Evolutionary conservation across 495 filamentous ascomycete species (phyloP).

Genomic region (Bombardia bombarda): DNA sequence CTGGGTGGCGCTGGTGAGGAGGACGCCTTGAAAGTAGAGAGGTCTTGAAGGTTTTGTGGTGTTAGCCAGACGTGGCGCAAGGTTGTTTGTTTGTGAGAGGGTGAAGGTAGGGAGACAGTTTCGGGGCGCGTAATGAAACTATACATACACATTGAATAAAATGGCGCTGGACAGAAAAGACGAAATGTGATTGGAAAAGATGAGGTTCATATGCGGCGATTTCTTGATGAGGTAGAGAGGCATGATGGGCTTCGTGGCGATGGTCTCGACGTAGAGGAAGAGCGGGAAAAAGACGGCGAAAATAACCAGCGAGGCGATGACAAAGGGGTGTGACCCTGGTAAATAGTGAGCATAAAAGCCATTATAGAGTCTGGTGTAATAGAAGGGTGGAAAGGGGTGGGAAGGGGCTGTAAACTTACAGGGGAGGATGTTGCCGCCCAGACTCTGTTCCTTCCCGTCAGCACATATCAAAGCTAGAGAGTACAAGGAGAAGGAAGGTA

Average conservation of each 20-base stretch:
- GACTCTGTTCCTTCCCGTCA: constrained; percentile 33
- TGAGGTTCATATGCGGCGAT: constrained; percentile 55
- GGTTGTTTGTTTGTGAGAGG: constrained; percentile 2
- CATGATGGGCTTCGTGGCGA: constrained; percentile 60
- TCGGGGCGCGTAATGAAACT: neutral
- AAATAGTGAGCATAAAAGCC: neutral
- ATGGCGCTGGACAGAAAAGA: constrained; percentile 58
- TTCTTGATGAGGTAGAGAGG: constrained; percentile 54
- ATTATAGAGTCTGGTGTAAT: too few species aligned
- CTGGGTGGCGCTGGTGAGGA: constrained; percentile 59
- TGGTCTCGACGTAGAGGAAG: constrained; percentile 55
- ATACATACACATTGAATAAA: constrained; percentile 56
- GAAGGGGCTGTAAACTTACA: constrained; percentile 40
- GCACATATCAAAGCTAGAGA: neutral
- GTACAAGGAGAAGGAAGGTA: neutral
- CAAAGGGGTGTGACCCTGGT: constrained; percentile 57
- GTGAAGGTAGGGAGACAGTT: neutral
- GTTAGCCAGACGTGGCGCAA: too few species aligned
- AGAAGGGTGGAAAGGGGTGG: neutral
- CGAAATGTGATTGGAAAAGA: constrained; percentile 62
- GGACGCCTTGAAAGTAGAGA: constrained; percentile 74
- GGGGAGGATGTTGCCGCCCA: constrained; percentile 68
- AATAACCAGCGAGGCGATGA: constrained; percentile 53
- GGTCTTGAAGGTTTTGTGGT: constrained; percentile 37
- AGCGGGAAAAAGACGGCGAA: constrained; percentile 47